Evolutionary conservation across 495 filamentous ascomycete species (phyloP), one percentile per base, ranked within the genome.

Genomic region (Aspergillus heteromorphus): DNA sequence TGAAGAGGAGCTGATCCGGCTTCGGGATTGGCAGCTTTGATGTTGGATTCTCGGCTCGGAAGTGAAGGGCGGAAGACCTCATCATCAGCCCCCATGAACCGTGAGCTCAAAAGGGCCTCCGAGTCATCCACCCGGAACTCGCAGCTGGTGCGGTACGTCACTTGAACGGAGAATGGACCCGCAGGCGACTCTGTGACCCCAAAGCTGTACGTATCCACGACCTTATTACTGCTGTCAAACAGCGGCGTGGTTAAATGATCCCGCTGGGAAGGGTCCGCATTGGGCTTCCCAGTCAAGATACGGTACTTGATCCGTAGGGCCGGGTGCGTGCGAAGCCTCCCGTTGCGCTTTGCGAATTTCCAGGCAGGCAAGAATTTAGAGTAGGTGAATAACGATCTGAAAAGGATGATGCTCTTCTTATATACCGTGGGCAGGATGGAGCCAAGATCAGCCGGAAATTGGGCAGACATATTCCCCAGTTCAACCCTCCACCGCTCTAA

Each of bases 401-500:
- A 97, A 56, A 97, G 81, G 51, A 97, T 86, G 56, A 98, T 93
- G 61, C 84, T 86, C 72, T 92, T 91, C 74, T 97, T 98, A 76
- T 98, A 98, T 54, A 93, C 84, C 19, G 89, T 92, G 4, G 93
- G 91, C 45, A 97, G 74, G 17, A 82, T 80, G 27, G 83, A 76
- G 30, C 78, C 83, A 59, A 90, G 80, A 58, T 93, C 88, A 29
- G 62, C 59, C 14, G 83, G 78, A 23, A 76, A 67, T 38, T 73
- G 65, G 45, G 77, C 75, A n/a, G 75, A 67, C 14, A 79, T 67
- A 57, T 85, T 72, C 53, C 83, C 87, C 55, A 97, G 75, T 62
- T 92, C 86, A 58, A 98, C 75, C 48, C 72, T 84, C 93, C 93
- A 98, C 42, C 93, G 81, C 70, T 98, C 93, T 63, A 98, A 72